phyloP scores from a whole-genome alignment of 2,329 filamentous ascomycete genomes.

The Alternaria rosae region DNA sequence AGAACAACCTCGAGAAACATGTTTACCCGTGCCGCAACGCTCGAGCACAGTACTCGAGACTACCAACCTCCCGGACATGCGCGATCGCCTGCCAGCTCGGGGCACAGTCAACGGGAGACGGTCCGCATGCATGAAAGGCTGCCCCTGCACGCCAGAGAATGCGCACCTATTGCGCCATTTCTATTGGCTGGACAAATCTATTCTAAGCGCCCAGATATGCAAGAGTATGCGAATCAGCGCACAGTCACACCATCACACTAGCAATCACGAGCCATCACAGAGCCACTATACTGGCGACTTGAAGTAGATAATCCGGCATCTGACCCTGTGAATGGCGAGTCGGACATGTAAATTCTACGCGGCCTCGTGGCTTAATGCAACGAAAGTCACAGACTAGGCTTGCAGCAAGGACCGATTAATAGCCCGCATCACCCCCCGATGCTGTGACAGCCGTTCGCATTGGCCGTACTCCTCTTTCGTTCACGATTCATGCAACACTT shows the following conservation, averaged over 20 bases:
- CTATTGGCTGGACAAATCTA: constrained; percentile 20
- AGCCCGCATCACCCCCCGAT: constrained; percentile 20
- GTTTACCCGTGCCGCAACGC: constrained; percentile 18
- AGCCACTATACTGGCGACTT: constrained; percentile 4
- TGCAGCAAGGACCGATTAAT: constrained; percentile 15
- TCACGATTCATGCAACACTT: constrained; percentile 12
- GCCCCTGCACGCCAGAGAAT: constrained; percentile 21
- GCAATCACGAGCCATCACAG: not conserved
- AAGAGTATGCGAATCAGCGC: constrained; percentile 13
- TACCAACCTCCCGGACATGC: constrained; percentile 10
- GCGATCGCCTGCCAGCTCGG: constrained; percentile 18
- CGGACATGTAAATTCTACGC: constrained; percentile 22
- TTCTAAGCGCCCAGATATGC: constrained; percentile 23
- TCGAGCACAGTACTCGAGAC: constrained; percentile 6
- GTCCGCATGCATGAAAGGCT: constrained; percentile 31
- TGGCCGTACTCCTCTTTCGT: constrained; percentile 9
- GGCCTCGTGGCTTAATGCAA: constrained; percentile 18
- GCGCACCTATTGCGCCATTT: not conserved
- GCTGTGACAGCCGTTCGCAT: constrained; percentile 16
- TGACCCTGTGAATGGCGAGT: too few species aligned
- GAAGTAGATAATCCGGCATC: not conserved
- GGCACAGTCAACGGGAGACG: constrained; percentile 36
- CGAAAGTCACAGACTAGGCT: constrained; percentile 12
- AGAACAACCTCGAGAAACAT: constrained; percentile 18
- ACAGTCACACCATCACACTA: constrained; percentile 19